Evolutionary conservation across 1,284 basidiomycete species (phyloP), one percentile per base, ranked within the genome.

Genomic region (Fomitiporia mediterranea): DNA sequence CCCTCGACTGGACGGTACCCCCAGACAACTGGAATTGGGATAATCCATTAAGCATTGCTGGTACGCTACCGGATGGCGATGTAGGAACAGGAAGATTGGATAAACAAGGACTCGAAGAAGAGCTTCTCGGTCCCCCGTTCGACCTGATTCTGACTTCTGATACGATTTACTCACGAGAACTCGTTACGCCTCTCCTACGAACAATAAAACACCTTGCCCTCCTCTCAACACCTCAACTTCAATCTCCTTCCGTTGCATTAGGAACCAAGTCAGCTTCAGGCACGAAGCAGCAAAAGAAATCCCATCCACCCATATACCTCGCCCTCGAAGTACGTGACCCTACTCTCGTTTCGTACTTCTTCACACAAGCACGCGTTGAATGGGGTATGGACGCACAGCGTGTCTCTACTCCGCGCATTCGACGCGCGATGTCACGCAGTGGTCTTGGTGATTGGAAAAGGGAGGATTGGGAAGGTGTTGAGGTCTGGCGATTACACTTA

Each of bases 121-220:
- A 55, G 46, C 63, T 66, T 40, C 71, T 79, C 13, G 58, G 63
- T 9, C 79, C 81, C 19, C 83, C 83, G 0, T 88, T 89, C 72
- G 88, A 94, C 70, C 75, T 94, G 59, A 84, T 96, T 61, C 69
- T 91, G 55, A 86, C 91, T 15, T 85, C 92, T 55, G 94, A 97
- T 70, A 95, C 94, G 0, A 73, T 95, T 53, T 96, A 94, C 68
- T 70, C 77, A 28, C 67, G 78, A 1, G 71, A 78, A 6, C 83
- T 95, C 50, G 70, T 87, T 28, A 66, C 76, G 15, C 89, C 89
- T 0, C 81, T 96, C 46, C 77, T 94, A 43, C 77, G 79, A 42
- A 82, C 88, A n/a, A 69, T 92, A 4, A 76, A 77, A 42, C 69
- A 73, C 32, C 72, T 89, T 37, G 77, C 78, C 65, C 66, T 67